Base-by-base conservation (phyloP, 495 filamentous ascomycete species). In the Penicillium pulvis region DNA sequence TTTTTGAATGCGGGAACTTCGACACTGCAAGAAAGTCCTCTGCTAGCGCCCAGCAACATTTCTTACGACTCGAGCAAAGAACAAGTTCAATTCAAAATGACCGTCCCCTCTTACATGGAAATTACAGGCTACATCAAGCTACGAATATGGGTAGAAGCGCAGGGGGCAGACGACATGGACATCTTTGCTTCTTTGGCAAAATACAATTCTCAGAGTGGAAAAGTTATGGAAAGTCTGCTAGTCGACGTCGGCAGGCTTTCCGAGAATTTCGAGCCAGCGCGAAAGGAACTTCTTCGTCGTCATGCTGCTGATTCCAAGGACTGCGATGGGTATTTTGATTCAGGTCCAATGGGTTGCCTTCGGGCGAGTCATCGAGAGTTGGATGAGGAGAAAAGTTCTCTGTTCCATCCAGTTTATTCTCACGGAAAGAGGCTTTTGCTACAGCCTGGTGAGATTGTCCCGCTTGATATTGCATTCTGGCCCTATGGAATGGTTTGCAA, bases 401-500 rank as follows among this genome's bases (percentile, higher is more conserved):
- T 19, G 39, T 9, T 14, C 17, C n/a, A 28, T n/a, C 52, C 17
- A 6, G 19, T 28, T 16, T 28, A 44, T n/a, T 6, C 6, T 9
- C 39, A 26, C 9, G 1, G 8, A n/a, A 20, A 30, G 6, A 19
- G 24, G 45, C 19, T 30, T 3, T 36, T 26, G 6, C 35, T 54
- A 1, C 24, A 19, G 3, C 20, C 6, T 19, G 41, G 52, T 1
- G 52, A 54, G 16, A 30, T 54, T 4, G 26, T 54, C 12, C 17
- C 20, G 11, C 5, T 45, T 26, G 52, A 54, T 17, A 54, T 54
- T 19, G 52, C 12, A 7, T 12, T 54, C 7, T 54, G 52, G 52
- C 52, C 36, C 8, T 41, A 24, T 4, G 52, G 52, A 2, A 26
- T 43, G 16, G 3, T 26, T 3, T 44, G 42, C 14, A 20, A 54